Evolutionary conservation across 2,329 filamentous ascomycete genomes (phyloP).

Genomic region (Aspergillus spinulosporus): DNA sequence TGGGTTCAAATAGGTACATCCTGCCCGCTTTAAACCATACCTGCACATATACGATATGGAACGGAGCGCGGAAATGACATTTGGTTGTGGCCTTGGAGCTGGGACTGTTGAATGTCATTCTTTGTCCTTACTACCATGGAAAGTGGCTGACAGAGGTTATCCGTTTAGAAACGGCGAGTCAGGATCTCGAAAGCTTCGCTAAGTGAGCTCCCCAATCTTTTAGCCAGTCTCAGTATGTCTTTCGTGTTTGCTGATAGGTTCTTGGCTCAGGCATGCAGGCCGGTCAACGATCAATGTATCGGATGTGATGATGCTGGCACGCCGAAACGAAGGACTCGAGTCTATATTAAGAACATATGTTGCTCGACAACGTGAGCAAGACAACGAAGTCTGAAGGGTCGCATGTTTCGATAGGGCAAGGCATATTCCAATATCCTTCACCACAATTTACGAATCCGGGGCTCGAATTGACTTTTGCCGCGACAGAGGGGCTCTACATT

Average conservation of each 20-base stretch:
- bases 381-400: slow-evolving; percentile 2
- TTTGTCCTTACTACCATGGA: background rate
- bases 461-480: background rate
- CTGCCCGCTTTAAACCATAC: background rate
- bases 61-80: background rate
- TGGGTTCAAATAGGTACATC: slow-evolving; percentile 77
- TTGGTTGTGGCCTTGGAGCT: background rate
- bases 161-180: slow-evolving; percentile 52
- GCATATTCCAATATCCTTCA: too few species aligned
- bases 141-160: background rate
- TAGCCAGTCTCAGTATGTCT: background rate
- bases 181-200: slow-evolving; percentile 66
- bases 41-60: background rate
- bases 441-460: too few species aligned
- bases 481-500: too few species aligned
- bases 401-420: too few species aligned
- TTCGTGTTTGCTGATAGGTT: slow-evolving; percentile 3
- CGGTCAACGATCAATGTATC: slow-evolving; percentile 77
- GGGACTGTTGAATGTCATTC: background rate
- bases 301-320: slow-evolving; percentile 82
- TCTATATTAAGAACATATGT: slow-evolving; percentile 60
- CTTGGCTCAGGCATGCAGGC: slow-evolving; percentile 70
- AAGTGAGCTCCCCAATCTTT: slow-evolving; percentile 40
- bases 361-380: slow-evolving; percentile 32
- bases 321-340: slow-evolving; percentile 83